Evolutionary conservation across 768 basidiomycete species (phyloP), one percentile per base, ranked within the genome.

Genomic region (Asterophora parasitica): DNA sequence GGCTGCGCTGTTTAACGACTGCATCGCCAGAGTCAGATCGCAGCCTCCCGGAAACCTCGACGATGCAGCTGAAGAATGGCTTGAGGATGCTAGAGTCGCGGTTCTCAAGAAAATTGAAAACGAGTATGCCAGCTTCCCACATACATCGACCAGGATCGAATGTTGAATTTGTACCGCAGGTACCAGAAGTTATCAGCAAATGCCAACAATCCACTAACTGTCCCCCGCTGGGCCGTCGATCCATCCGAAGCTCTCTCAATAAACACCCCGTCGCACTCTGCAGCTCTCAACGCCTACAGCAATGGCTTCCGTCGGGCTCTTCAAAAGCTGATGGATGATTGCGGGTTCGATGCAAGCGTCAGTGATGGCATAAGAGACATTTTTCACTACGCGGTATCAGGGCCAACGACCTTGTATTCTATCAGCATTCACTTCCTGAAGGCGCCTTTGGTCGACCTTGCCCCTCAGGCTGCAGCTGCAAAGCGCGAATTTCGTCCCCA

Each of bases 1-100:
- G 26, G 46, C 49, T 40, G 49, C 44, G 10, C 23, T 50, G 26
- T 50, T 54, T 44, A 46, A 50, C 8, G 31, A 50, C 28, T 50
- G 45, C 23, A 41, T 54, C 17, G 20, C 44, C 2, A 39, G 16
- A 19, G 35, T 53, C 19, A 42, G 44, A 31, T 42, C 16, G 15
- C n/a, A 45, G 26, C 39, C 42, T 8, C 0, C 15, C 3, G 41
- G 23, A 7, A 44, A 50, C 32, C n/a, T 47, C 2, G 52, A 54
- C 9, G 32, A 20, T 7, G 36, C 6, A 13, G 52, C 49, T 3
- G 35, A 45, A 35, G 19, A 50, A 34, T 50, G 45, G 39, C 32
- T 54, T 30, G 50, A 50, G 15, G 19, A n/a, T 19, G 31, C 48
- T 7, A 36, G 36, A 10, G 16, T 34, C 10, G 4, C 13, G 13